Evolutionary conservation across 2,329 filamentous ascomycete species (phyloP), one percentile per base, ranked within the genome.

Genomic region (Fusarium sp.): DNA sequence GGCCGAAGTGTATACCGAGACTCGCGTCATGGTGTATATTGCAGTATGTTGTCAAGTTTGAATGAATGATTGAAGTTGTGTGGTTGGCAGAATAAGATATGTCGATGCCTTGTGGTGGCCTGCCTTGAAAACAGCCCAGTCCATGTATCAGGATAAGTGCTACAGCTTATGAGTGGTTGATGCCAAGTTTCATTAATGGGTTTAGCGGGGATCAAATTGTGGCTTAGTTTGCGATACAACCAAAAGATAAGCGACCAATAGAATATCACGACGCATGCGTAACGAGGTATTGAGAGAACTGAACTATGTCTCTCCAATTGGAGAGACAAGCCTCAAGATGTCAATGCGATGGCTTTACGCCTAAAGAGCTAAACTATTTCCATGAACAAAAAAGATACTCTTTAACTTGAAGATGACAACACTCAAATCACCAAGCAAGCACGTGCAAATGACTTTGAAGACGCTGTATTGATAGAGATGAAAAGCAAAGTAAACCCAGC

Each of bases 1-100:
- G 67, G 82, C 84, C 53, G 81, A 76, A 64, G 78, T 79, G 71
- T 87, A 87, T 41, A 86, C 82, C 36, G 79, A 81, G 45, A 81
- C 79, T 55, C 85, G 82, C 41, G 85, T 86, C 85, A 86, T 86
- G 64, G 62, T 75, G 61, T 63, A 59, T 53, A 38, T 38, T 51
- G 61, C 41, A 54, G 30, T 62, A 30, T 54, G 31, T 31, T 26
- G 36, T 36, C 20, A 18, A 55, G 28, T 48, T 39, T 35, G 30
- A 47, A 63, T 26, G 44, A 54, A 47, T 50, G 35, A 53, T 30
- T 48, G 26, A 31, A 13, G 39, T 50, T 60, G 61, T 47, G 65
- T 53, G 54, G 53, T 42, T 61, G 59, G 45, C 54, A 61, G 67
- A 73, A 56, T 67, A 69, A 64, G 63, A 73, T 69, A 73, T 68